These are phyloP conservation scores for Cucurbita moschata DNA, from an alignment of 306 rosid genomes.

Conservation along the genomic window DNA sequence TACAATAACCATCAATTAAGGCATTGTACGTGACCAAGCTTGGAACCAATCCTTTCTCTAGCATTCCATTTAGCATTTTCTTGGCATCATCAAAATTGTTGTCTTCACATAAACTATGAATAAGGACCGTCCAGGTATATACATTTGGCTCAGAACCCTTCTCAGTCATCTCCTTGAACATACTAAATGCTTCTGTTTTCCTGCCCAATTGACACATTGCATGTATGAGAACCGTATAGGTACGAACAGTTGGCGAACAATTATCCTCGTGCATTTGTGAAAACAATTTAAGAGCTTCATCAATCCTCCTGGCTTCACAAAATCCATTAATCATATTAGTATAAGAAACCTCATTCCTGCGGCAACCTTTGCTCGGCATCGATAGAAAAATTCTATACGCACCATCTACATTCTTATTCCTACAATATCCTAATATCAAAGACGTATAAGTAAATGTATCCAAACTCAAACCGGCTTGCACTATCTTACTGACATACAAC, in stretches of 20 bases:
- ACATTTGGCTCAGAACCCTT: constrained; percentile 53
- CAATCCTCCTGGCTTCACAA: constrained; percentile 35
- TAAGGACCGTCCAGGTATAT: constrained; percentile 54
- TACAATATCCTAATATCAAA: constrained; percentile 70
- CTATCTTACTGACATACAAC: constrained; percentile 28
- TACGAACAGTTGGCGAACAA: constrained; percentile 45
- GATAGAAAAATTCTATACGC: constrained; percentile 33
- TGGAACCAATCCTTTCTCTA: constrained; percentile 46
- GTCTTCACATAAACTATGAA: constrained; percentile 44
- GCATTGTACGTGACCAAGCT: constrained; percentile 50
- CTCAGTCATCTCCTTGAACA: constrained; percentile 44
- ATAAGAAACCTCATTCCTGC: constrained; percentile 48
- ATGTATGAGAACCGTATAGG: constrained; percentile 34
- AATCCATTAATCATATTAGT: constrained; percentile 53
- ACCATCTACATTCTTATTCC: constrained; percentile 27
- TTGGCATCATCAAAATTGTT: constrained; percentile 38
- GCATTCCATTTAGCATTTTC: constrained; percentile 33
- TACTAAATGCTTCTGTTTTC: constrained; percentile 34
- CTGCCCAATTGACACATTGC: constrained; percentile 39
- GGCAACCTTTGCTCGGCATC: constrained; percentile 23
- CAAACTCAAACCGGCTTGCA: constrained; percentile 35
- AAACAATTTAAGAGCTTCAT: constrained; percentile 43
- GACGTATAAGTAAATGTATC: constrained; percentile 57
- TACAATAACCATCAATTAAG: constrained; percentile 62
- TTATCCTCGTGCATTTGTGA: constrained; percentile 45